Base-by-base conservation (phyloP, 495 filamentous ascomycete species). In the Aspergillus funiculosus region DNA sequence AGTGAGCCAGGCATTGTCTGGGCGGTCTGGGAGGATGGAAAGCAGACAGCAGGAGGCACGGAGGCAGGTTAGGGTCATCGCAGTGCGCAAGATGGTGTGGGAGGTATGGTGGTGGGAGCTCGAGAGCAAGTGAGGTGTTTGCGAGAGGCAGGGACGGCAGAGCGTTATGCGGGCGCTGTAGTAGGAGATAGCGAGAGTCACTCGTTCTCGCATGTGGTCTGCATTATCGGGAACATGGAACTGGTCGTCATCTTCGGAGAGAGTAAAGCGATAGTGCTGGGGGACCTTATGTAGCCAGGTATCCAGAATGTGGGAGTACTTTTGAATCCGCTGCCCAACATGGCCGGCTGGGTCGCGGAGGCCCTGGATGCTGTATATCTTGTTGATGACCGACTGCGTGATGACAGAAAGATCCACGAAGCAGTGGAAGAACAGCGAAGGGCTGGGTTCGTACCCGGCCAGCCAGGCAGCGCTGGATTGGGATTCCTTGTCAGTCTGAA, bases 121-220 rank as follows among this genome's bases (percentile, higher is more conserved):
- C 5, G n/a, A 21, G 25, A 40, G 11, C 10, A 34, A 3, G 24
- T 4, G 13, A 14, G 26, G 20, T 31, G 51, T 21, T 28, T 56
- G 56, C 7, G 60, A 51, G 46, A 85, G 64, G 56, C 77, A 82
- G 8, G 82, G 82, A 21, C 82, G 74, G 46, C 68, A 76, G 34
- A 80, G 72, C 7, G 77, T 67, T 19, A 83, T 77, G 2, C 68
- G 61, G 6, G 74, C 67, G 40, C 74, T 75, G 55, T 76, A 75
- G 50, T 77, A 82, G 46, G 66, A 66, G 49, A 85, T 68, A 4
- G 74, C 74, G 11, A 76, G 62, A 36, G 52, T 61, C 31, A 68
- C 52, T 2, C 67, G 59, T 48, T 67, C 63, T 10, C 56, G 53
- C 10, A 28, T 29, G 37, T 39, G 39, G 5, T 29, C 19, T 36